Conservation (phyloP, 495 filamentous ascomycete genomes). For the Bombardia bombarda region DNA sequence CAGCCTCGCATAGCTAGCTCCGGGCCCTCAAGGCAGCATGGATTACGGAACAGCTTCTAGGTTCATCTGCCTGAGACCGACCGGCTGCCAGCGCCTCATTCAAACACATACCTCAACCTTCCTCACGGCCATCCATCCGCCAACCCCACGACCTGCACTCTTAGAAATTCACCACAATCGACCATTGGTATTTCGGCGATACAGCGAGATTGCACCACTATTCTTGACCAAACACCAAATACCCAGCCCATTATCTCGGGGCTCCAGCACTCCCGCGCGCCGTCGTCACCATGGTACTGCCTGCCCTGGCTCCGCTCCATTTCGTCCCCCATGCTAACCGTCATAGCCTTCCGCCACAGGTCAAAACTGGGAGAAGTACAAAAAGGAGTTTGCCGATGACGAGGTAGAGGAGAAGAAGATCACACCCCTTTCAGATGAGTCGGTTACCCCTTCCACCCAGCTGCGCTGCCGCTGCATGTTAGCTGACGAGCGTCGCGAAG, state of each 20-base stretch:
- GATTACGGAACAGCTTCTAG: conserved; percentile 28
- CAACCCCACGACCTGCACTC: too few relatives aligned
- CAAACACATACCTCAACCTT: conserved; percentile 8
- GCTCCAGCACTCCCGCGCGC: conserved; percentile 1
- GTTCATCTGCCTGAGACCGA: conserved; percentile 15
- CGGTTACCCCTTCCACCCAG: conserved; percentile 27
- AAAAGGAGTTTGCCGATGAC: conserved; percentile 92
- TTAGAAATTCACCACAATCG: too few relatives aligned
- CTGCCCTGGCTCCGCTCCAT: neutral
- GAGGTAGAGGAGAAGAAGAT: conserved; percentile 99
- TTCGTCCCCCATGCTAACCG: conserved; percentile 10
- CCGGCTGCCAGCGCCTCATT: conserved; percentile 9
- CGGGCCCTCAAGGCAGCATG: conserved; percentile 23
- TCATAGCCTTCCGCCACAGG: conserved; percentile 81
- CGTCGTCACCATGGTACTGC: conserved; percentile 19
- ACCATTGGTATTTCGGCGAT: too few relatives aligned
- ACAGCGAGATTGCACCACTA: neutral
- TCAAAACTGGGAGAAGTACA: conserved; percentile 94
- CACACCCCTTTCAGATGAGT: conserved; percentile 92
- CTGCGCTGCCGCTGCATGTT: conserved; percentile 8
- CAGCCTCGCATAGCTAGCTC: conserved; percentile 24
- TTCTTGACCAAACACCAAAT: too few relatives aligned
- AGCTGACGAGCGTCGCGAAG: conserved; percentile 41
- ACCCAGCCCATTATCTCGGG: neutral
- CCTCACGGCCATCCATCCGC: conserved; percentile 3